phyloP scores from a whole-genome alignment of 495 filamentous ascomycete species.

The Aspergillus funiculosus region DNA sequence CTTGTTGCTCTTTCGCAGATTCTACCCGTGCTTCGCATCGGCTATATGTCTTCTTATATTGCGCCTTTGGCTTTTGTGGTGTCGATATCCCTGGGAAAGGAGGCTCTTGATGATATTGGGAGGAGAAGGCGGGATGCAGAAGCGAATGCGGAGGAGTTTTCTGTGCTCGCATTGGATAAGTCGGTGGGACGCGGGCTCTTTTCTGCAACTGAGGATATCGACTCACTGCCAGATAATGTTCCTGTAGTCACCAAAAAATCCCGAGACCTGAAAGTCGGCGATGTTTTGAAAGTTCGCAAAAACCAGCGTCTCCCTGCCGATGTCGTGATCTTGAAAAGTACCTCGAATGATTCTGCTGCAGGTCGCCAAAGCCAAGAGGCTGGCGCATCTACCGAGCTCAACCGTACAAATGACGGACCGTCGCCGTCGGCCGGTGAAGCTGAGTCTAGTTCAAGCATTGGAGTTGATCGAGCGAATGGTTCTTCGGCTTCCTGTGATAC shows the following conservation, averaged over 20 bases:
- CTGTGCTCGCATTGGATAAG: constrained; percentile 61
- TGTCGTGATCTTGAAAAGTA: constrained; percentile 84
- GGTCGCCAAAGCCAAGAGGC: constrained; percentile 19
- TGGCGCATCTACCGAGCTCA: constrained; percentile 21
- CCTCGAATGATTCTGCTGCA: constrained; percentile 54
- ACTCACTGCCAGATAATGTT: constrained; percentile 8
- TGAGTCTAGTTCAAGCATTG: constrained; percentile 11
- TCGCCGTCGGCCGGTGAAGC: constrained; percentile 2
- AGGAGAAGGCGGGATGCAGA: constrained; percentile 81
- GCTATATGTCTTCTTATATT: constrained; percentile 91
- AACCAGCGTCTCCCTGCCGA: constrained; percentile 91
- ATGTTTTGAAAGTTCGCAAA: constrained; percentile 85
- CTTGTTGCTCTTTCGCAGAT: constrained; percentile 91
- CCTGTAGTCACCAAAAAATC: constrained; percentile 70
- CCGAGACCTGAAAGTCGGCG: constrained; percentile 87
- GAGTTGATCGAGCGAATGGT: constrained; percentile 10
- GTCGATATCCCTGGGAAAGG: constrained; percentile 86
- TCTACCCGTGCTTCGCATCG: constrained; percentile 82
- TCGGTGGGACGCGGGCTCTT: constrained; percentile 19
- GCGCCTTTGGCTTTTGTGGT: constrained; percentile 90
- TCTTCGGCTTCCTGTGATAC: constrained; percentile 68
- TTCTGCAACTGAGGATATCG: constrained; percentile 3
- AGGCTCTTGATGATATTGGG: constrained; percentile 90
- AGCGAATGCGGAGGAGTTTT: constrained; percentile 89
- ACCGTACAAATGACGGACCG: constrained; percentile 21